Percentiles rank a stretch among this genome's conserved stretches.
These are phyloP conservation scores for Pseudogymnoascus sp. DNA, from an alignment of 2,329 filamentous ascomycete genomes.

Conservation along the genomic window DNA sequence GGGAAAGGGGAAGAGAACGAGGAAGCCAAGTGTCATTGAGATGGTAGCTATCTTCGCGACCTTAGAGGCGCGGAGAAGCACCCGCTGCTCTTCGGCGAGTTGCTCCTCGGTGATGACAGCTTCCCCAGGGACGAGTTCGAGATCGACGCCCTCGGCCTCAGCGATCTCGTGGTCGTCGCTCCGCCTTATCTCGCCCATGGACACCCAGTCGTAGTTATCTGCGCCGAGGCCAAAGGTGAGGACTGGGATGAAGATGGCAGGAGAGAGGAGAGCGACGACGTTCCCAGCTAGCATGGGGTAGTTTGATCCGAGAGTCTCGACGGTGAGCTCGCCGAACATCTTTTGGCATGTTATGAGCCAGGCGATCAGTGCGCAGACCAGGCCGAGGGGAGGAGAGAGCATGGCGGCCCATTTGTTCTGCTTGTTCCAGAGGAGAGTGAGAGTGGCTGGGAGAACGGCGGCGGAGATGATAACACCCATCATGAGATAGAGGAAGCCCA, in stretches of 20 bases:
- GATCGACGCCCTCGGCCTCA: conserved; percentile 52
- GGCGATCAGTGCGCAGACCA: conserved; percentile 59
- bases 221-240: conserved; percentile 56
- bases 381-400: conserved; percentile 59
- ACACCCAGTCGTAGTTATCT: conserved; percentile 78
- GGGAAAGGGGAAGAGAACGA: conserved; percentile 87
- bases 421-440: conserved; percentile 72
- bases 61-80: conserved; percentile 45
- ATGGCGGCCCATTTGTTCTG: conserved; percentile 71
- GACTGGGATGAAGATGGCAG: conserved; percentile 64
- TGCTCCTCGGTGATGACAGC: conserved; percentile 29
- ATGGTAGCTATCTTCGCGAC: conserved; percentile 44
- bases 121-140: conserved; percentile 54
- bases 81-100: conserved; percentile 33
- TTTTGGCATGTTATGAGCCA: conserved; percentile 72
- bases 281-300: conserved; percentile 84
- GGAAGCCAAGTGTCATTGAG: conserved; percentile 57
- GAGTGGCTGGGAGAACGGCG: conserved; percentile 72
- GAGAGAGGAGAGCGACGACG: conserved; percentile 71
- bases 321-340: conserved; percentile 58
- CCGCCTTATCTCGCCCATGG: conserved; percentile 70
- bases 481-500: conserved; percentile 82
- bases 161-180: conserved; percentile 71
- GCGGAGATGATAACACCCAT: conserved; percentile 89
- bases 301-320: conserved; percentile 73